Evolutionary conservation across 2,329 filamentous ascomycete species (phyloP), one percentile per base, ranked within the genome.

Genomic region (Emericellopsis atlantica): DNA sequence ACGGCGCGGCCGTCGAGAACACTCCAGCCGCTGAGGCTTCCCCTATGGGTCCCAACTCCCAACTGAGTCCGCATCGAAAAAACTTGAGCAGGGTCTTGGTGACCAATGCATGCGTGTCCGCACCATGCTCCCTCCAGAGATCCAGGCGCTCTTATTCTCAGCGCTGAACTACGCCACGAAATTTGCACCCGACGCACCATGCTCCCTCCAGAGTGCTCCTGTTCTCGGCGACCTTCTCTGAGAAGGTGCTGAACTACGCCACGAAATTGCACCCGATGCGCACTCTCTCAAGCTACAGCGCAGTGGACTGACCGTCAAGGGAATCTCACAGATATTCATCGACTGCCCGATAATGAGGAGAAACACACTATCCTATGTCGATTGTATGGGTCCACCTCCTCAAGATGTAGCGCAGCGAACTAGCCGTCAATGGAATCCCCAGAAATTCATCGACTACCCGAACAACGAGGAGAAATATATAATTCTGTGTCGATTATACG

Each of bases 261-360:
- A 21, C 18, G 18, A 21, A 21, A 21, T 21, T 21, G 18, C 18
- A 21, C 18, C 18, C 18, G 18, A 21, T 5, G 18, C 18, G 18
- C 18, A 21, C 18, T 21, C 18, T 5, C 18, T 21, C 18, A 21
- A 21, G 61, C 72, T 98, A 40, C 80, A 86, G 54, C 84, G 89
- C 45, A 84, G 93, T 51, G 87, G 96, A 56, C 77, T 96, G 52
- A 96, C 90, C 0, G 90, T 98, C 45, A 87, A 92, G 59, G 92
- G 92, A 18, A 98, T 98, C 58, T 94, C 90, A 49, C 92, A 98
- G 57, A 86, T 98, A 66, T 98, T 93, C 58, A 86, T 98, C 58
- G 92, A 98, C 60, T 96, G 90, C 54, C 76, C 84, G 18, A 72
- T 26, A 84, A 93, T 49, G 67, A 79, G 31, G 79, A 85, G 54